Evolutionary conservation across 352 stramenopile species (phyloP), one percentile per base, ranked within the genome.

Genomic region (Globisporangium carolinianum): DNA sequence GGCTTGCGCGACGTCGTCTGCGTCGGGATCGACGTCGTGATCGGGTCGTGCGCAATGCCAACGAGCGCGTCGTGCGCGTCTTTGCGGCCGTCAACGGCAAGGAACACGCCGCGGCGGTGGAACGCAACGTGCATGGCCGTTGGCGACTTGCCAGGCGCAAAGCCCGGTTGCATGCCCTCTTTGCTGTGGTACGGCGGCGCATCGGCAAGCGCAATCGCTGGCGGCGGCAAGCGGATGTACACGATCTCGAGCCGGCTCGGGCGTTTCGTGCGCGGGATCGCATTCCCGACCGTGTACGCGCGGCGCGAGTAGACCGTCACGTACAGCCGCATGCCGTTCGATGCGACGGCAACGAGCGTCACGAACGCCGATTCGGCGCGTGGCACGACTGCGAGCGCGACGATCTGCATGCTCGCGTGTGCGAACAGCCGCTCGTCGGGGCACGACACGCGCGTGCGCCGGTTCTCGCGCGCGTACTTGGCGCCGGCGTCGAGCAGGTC

Each of bases 251-350:
- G 66, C 32, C 75, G 68, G 1, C 72, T 86, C 17, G 85, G 85
- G 9, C 85, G 80, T 55, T 81, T 90, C 24, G 71, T 46, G 14
- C 62, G 65, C 14, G 63, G 66, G 56, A 72, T 83, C 42, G 68
- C 57, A 36, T 66, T 72, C 11, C 59, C 72, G 8, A 73, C 66
- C 32, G 69, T 70, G 52, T 80, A 73, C 17, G 79, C 69, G 11
- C 77, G 69, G 5, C 81, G 70, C n/a, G 86, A 89, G 52, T 97
- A 87, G 0, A 76, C 88, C 0, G 91, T 96, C 17, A 98, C 66
- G 67, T 97, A 98, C 51, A 98, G 97, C 47, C 95, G 84, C 43
- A 98, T 87, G n/a, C 93, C 93, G 49, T 94, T 96, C 6, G 88
- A 91, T 6, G 89, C 96, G 11, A 98, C 71, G 11, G 90, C 93